Evolutionary conservation across 768 basidiomycete genomes (phyloP).

Genomic region (Leccinellum rugosiceps): DNA sequence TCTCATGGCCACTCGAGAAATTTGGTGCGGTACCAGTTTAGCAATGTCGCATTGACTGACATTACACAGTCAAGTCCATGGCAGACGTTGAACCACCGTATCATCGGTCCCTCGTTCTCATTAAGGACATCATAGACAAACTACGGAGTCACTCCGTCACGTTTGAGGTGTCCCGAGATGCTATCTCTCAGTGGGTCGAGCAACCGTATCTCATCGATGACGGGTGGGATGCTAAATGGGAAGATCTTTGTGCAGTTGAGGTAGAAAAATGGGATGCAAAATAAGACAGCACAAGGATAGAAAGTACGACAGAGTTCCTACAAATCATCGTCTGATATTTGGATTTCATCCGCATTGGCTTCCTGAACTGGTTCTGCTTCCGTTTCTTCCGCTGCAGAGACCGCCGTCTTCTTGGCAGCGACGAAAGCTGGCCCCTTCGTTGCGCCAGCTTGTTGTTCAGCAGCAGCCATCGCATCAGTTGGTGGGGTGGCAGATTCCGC

Average conservation of each 20-base stretch:
- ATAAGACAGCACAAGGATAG: constrained; percentile 20
- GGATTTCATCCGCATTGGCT: constrained; percentile 79
- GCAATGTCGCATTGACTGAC: not conserved
- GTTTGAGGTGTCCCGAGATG: constrained; percentile 66
- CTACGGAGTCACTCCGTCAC: constrained; percentile 64
- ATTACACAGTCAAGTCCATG: constrained; percentile 49
- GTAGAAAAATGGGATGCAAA: constrained; percentile 63
- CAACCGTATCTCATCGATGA: constrained; percentile 65
- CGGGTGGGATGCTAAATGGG: constrained; percentile 72
- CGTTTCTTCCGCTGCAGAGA: constrained; percentile 38
- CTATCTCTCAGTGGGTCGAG: constrained; percentile 63
- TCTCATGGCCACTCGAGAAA: constrained; percentile 77
- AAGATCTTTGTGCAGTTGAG: constrained; percentile 74
- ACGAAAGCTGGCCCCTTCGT: constrained; percentile 72
- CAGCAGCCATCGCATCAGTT: constrained; percentile 85
- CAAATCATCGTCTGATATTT: constrained; percentile 78
- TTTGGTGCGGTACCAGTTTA: constrained; percentile 50
- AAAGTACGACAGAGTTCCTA: constrained; percentile 29
- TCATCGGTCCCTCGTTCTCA: constrained; percentile 59
- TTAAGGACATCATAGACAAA: constrained; percentile 51
- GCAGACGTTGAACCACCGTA: constrained; percentile 59
- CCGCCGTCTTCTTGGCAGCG: constrained; percentile 60
- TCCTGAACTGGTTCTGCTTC: constrained; percentile 30
- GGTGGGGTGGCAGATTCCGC: constrained; percentile 42
- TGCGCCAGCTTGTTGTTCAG: constrained; percentile 60